These are phyloP conservation scores for Didymella glomerata DNA, from an alignment of 2,329 filamentous ascomycete species.

Conservation along the genomic window DNA sequence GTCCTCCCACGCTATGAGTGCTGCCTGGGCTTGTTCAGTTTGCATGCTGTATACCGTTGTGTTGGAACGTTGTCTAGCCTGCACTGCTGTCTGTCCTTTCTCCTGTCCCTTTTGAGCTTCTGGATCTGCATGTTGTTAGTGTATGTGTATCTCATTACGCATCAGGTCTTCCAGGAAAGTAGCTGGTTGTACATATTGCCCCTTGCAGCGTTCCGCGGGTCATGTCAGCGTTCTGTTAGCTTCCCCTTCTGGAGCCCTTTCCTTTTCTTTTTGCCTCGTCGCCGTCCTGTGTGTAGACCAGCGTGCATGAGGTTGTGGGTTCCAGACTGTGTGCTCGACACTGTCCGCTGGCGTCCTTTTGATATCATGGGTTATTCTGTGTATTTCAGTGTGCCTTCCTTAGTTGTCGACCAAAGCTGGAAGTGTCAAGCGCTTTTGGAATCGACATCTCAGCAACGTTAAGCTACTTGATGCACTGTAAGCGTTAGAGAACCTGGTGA, in stretches of 20 bases:
- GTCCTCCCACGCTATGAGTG: too few species aligned
- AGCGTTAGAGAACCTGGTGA: too few species aligned
- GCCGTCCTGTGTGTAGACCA: neutral
- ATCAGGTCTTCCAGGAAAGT: neutral
- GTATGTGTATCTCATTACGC: neutral
- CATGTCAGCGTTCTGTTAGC: neutral
- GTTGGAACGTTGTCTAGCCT: neutral
- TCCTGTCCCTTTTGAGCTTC: neutral
- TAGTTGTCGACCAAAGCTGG: too few species aligned
- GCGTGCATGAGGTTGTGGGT: neutral
- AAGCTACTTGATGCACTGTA: too few species aligned
- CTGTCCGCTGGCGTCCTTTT: too few species aligned
- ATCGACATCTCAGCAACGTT: too few species aligned
- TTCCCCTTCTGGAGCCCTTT: neutral
- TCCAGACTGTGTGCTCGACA: neutral
- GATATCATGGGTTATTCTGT: neutral
- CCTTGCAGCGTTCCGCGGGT: neutral
- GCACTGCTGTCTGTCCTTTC: neutral
- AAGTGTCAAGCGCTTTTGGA: too few species aligned
- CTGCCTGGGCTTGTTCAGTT: too few species aligned
- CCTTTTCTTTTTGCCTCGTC: neutral
- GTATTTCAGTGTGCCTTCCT: neutral
- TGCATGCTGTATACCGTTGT: too few species aligned
- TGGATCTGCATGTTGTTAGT: neutral
- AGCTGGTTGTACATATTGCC: neutral